Evolutionary conservation across 1,284 basidiomycete species (phyloP), one percentile per base, ranked within the genome.

Genomic region (Wallemia ichthyophaga): DNA sequence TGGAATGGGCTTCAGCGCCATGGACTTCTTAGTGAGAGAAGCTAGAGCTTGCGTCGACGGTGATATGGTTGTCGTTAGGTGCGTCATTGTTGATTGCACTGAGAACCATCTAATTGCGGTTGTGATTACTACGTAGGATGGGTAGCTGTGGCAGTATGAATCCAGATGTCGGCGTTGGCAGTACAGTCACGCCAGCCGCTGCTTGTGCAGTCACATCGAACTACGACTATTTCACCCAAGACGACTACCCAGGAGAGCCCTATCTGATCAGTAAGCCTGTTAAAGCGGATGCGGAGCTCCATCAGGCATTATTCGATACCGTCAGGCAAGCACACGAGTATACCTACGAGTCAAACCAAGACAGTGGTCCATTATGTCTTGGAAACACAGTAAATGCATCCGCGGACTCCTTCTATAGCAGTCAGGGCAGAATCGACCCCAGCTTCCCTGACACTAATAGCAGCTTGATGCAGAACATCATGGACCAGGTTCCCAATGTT

Each of bases 21-120:
- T 81, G 69, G 84, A 87, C 69, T 87, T 87, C 69, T 84, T 86
- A 67, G 76, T 87, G 17, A 77, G 85, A 62, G 85, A 87, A 70
- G 77, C 76, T 19, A 75, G 84, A 60, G 85, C 86, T 66, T 81
- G 81, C 63, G 69, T 85, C 48, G 72, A 70, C 61, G 84, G 85
- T 7, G 83, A 87, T 66, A 78, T 87, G 76, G 71, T 77, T 62
- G 75, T 87, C 61, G 72, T 85, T 63, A 78, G 82, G 82, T 82
- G 61, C 68, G 60, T 64, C 64, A 21, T 2, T n/a, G n/a, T n/a
- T n/a, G n/a, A n/a, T n/a, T n/a, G n/a, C n/a, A n/a, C n/a, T n/a
- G n/a, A n/a, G n/a, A n/a, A n/a, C n/a, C n/a, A n/a, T n/a, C n/a
- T n/a, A n/a, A n/a, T n/a, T n/a, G n/a, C n/a, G n/a, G n/a, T n/a